These are phyloP conservation scores for Acacia melanoxylon DNA, from an alignment of 306 rosid genomes.

Conservation along the genomic window DNA sequence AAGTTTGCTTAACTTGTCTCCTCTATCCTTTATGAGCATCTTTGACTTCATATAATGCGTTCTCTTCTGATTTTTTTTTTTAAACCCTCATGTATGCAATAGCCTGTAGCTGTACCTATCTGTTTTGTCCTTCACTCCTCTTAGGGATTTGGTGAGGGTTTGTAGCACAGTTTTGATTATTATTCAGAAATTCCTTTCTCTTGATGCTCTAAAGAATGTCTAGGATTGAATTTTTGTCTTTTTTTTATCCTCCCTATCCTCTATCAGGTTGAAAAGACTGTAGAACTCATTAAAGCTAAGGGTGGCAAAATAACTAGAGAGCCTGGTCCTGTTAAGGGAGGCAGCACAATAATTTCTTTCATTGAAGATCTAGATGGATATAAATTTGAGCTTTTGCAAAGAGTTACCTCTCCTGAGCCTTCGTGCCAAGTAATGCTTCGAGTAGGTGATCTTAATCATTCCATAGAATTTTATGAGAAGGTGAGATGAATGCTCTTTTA, in stretches of 20 bases:
- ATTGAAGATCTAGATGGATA: conserved; percentile 98
- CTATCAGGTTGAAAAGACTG: conserved; percentile 72
- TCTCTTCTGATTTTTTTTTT: conserved; percentile 8
- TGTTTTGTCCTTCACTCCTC: background rate
- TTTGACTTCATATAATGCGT: conserved; percentile 17
- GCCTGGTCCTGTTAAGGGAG: conserved; percentile 98
- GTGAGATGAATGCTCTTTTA: conserved; percentile 44
- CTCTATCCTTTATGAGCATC: conserved; percentile 23
- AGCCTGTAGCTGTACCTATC: background rate
- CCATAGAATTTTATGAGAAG: conserved; percentile 89
- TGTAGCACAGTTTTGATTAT: conserved; percentile 25
- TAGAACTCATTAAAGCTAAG: conserved; percentile 90
- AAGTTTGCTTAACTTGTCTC: conserved; percentile 38
- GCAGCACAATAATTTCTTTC: conserved; percentile 84
- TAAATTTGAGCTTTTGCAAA: conserved; percentile 92
- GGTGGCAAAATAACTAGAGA: conserved; percentile 91
- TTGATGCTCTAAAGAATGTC: conserved; percentile 28
- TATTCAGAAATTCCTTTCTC: conserved; percentile 19
- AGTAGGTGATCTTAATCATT: conserved; percentile 95
- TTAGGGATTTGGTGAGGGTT: background rate
- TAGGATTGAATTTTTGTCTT: background rate
- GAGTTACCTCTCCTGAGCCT: conserved; percentile 94
- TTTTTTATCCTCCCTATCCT: conserved; percentile 31
- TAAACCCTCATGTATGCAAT: conserved; percentile 17
- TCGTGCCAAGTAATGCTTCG: conserved; percentile 99